A percentile compares a stretch with the other conserved stretches of the same genome.
Evolutionary conservation across 192 early-diverging fungal genomes (phyloP).

Genomic region (Backusella psychrophila): DNA sequence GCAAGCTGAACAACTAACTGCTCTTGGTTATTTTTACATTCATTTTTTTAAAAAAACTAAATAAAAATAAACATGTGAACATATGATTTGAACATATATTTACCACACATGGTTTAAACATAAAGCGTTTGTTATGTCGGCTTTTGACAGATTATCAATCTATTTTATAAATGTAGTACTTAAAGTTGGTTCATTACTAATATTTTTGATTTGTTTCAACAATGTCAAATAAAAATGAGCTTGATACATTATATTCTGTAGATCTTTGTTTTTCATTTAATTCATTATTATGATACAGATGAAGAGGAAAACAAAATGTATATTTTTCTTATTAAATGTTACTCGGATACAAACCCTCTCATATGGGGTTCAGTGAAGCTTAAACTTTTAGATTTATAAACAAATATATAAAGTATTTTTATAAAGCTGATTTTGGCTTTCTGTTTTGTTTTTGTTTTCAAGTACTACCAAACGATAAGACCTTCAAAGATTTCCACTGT

Average conservation of each 20-base stretch:
- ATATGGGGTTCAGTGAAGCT: neutral
- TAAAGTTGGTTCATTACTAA: neutral
- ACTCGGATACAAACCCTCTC: neutral
- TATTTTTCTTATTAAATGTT: neutral
- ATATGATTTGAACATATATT: neutral
- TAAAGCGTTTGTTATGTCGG: neutral
- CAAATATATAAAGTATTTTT: neutral
- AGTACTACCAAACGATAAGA: neutral
- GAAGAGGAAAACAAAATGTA: neutral
- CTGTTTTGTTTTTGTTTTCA: neutral
- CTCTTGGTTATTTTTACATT: neutral
- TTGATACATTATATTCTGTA: neutral
- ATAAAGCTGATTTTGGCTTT: neutral
- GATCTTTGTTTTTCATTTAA: neutral
- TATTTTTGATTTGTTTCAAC: neutral
- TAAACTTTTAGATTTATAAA: neutral
- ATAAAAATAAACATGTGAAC: neutral
- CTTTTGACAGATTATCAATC: neutral
- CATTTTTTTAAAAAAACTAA: neutral
- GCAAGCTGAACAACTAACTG: neutral
- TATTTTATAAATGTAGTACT: neutral
- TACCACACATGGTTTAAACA: neutral
- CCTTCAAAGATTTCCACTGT: neutral
- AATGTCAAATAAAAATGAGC: neutral
- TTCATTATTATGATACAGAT: neutral